A percentile compares a stretch with the other conserved stretches of the same genome.
These are phyloP conservation scores for Dactylellina parvicollis DNA, from an alignment of 2,329 filamentous ascomycete species.

Conservation along the genomic window DNA sequence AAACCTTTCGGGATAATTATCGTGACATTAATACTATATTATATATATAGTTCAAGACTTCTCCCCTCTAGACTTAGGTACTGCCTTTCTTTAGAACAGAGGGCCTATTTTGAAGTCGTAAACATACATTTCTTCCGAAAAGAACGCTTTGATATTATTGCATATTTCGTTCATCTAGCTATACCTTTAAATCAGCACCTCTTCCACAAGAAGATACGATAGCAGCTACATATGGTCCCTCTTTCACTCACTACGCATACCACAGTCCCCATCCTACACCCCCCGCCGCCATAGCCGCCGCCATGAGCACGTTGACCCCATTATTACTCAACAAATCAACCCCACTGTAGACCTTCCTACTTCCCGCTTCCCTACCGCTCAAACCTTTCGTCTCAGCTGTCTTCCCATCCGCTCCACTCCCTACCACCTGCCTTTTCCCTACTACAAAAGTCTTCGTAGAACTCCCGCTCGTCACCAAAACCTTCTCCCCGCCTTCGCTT, in stretches of 20 bases:
- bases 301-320: conserved; percentile 93
- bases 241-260: conserved; percentile 50
- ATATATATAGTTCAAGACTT: no score
- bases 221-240: neutral
- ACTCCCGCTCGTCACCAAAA: conserved; percentile 60
- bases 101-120: no score
- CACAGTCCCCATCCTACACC: conserved; percentile 59
- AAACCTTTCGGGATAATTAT: no score
- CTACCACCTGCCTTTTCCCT: conserved; percentile 57
- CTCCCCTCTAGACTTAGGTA: no score
- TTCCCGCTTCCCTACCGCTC: conserved; percentile 65
- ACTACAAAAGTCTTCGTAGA: conserved; percentile 22
- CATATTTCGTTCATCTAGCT: no score
- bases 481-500: conserved; percentile 76
- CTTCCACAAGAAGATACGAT: no score
- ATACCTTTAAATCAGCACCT: no score
- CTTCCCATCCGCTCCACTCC: conserved; percentile 61
- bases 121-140: no score
- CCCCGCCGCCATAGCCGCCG: conserved; percentile 78
- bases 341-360: conserved; percentile 71
- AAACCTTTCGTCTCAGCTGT: conserved; percentile 61
- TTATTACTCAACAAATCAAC: conserved; percentile 92
- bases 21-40: no score
- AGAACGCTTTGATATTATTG: no score
- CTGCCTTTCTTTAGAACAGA: no score